Percentiles rank a stretch among this genome's conserved stretches.
Conservation (phyloP, 371 early-diverging fungal genomes). For the Saksenaea vasiformis region DNA sequence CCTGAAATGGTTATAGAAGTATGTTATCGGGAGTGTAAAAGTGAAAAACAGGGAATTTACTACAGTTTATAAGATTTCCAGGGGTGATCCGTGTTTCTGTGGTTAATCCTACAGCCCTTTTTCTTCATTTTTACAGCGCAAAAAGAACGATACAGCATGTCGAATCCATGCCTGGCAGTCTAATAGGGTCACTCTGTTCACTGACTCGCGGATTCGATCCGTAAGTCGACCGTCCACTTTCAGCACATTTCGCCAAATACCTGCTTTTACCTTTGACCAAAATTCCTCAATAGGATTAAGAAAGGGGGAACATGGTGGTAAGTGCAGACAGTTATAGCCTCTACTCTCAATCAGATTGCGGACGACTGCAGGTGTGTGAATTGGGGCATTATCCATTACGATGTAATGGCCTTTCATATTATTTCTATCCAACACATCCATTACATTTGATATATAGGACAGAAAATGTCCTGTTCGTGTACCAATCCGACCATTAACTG, state of each 20-base stretch:
- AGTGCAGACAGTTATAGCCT: background rate
- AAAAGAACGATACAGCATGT: too few relatives aligned
- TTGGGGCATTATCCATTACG: background rate
- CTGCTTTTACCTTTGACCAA: background rate
- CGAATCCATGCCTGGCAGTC: too few relatives aligned
- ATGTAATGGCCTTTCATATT: constrained; percentile 5
- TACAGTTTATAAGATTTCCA: too few relatives aligned
- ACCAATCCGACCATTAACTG: background rate
- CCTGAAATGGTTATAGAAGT: too few relatives aligned
- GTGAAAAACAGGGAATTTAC: too few relatives aligned
- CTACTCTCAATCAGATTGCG: constrained; percentile 8
- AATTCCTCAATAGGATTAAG: background rate
- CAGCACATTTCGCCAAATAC: background rate
- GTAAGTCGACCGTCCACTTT: background rate
- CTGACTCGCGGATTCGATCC: background rate
- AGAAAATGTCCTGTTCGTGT: constrained; percentile 6
- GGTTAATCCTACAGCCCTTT: too few relatives aligned
- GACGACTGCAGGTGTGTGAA: background rate
- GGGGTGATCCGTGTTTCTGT: too few relatives aligned
- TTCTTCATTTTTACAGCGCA: too few relatives aligned
- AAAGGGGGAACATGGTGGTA: constrained; percentile 8
- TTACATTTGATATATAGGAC: constrained; percentile 4
- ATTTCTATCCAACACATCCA: constrained; percentile 6
- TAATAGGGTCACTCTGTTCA: too few relatives aligned
- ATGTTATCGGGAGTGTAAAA: too few relatives aligned